Percentiles rank a stretch among this genome's conserved stretches.
Conservation (phyloP, 495 filamentous ascomycete species). For the Tuber aestivum region DNA sequence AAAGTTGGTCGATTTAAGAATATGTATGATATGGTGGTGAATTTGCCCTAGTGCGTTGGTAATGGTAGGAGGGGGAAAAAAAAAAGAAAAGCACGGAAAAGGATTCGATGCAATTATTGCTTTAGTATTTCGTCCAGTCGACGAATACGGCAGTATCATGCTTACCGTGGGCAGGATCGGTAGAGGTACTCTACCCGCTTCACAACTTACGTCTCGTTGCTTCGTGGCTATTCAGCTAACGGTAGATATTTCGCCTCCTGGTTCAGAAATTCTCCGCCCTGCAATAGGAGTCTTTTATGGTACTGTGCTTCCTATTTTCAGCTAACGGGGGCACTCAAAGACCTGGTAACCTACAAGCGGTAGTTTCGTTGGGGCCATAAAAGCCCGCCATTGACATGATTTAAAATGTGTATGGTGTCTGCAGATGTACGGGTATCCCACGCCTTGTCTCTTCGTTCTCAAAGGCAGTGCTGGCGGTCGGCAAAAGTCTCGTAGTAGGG, state of each 20-base stretch:
- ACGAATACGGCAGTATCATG: neutral
- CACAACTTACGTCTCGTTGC: slow-evolving; percentile 25
- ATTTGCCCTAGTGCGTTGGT: neutral
- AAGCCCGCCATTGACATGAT: slow-evolving; percentile 26
- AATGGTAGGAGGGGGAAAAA: neutral
- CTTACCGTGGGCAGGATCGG: neutral
- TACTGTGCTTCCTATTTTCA: slow-evolving; percentile 16
- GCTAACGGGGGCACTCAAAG: slow-evolving; percentile 10
- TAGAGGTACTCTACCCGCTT: slow-evolving; percentile 17
- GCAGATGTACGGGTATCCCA: slow-evolving; percentile 12
- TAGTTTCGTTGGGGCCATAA: slow-evolving; percentile 31
- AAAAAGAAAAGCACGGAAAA: neutral
- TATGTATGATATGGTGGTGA: neutral
- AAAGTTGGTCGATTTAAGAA: neutral
- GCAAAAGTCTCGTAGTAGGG: neutral
- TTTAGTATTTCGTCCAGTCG: neutral
- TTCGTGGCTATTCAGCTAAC: slow-evolving; percentile 30
- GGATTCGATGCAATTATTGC: neutral
- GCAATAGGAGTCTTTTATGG: slow-evolving; percentile 34
- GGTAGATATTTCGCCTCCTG: slow-evolving; percentile 30
- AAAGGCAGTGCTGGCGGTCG: neutral
- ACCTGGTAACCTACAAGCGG: slow-evolving; percentile 15
- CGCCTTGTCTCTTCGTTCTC: neutral
- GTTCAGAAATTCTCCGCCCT: slow-evolving; percentile 18
- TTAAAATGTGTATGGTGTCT: slow-evolving; percentile 13